Conservation (phyloP, 495 filamentous ascomycete species). For the Aspergillus nanangensis region DNA sequence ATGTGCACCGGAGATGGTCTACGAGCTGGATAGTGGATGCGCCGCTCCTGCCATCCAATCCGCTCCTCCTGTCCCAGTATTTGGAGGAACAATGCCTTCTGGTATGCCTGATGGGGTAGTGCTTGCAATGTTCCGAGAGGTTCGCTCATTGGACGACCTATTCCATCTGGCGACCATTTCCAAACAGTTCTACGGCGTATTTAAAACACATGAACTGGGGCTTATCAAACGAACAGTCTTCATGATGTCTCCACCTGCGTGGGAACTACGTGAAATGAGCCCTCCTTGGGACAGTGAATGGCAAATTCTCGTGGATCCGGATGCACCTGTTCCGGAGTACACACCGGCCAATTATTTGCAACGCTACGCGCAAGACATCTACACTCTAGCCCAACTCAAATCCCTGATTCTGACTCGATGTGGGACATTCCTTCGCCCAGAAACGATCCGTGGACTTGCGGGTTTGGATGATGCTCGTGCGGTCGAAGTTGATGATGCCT, state of each 20-base stretch:
- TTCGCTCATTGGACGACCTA: conserved; percentile 52
- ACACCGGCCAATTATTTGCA: conserved; percentile 53
- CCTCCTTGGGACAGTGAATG: conserved; percentile 48
- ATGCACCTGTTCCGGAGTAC: conserved; percentile 50
- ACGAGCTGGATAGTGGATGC: conserved; percentile 34
- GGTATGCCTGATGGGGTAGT: conserved; percentile 46
- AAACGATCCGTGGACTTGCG: conserved; percentile 52
- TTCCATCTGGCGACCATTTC: conserved; percentile 53
- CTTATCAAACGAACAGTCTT: conserved; percentile 52
- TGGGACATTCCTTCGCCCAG: conserved; percentile 51
- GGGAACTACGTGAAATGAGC: conserved; percentile 62
- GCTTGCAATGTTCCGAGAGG: conserved; percentile 43
- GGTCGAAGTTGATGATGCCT: conserved; percentile 57
- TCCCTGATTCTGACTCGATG: conserved; percentile 57
- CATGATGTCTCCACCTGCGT: conserved; percentile 58
- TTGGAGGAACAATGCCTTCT: conserved; percentile 26
- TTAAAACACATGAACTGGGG: conserved; percentile 54
- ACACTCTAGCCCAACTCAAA: conserved; percentile 55
- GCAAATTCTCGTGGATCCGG: conserved; percentile 37
- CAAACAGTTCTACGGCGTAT: conserved; percentile 55
- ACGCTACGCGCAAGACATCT: conserved; percentile 53
- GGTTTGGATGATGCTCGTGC: conserved; percentile 45
- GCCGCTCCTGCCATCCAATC: conserved; percentile 20
- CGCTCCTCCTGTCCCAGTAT: conserved; percentile 6
- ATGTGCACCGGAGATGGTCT: conserved; percentile 23